Base-by-base conservation (phyloP, 768 basidiomycete species). In the Leccinum subgranulosum region DNA sequence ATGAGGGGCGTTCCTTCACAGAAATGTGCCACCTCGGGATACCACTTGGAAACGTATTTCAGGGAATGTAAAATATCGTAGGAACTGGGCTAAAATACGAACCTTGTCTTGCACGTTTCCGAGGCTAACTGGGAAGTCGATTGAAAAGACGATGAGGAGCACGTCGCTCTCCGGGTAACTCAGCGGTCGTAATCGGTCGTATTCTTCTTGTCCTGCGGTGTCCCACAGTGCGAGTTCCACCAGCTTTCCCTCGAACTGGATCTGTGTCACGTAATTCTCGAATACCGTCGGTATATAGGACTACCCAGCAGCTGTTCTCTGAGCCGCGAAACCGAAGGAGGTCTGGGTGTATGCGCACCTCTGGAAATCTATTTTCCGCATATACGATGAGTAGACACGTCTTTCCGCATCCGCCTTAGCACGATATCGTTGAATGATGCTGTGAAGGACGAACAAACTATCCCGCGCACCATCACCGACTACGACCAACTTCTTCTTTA, bases 221-320 rank as follows among this genome's bases (percentile, higher is more conserved):
- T 98, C 94, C 94, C 96, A 99, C 17, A 99, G 80, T n/a, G 97
- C 96, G 45, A 99, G 83, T 68, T 97, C 93, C 60, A 99, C 86
- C 19, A 90, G 78, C 74, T 94, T 94, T 55, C 88, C 87, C 25
- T 95, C 93, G 66, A 88, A 92, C 50, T 84, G 78, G 36, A 94
- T 88, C 61, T 90, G 86, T 12, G 90, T 92, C 55, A 93, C 90
- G 67, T 94, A 94, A 80, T 93, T 94, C 74, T 95, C 93, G 71
- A 95, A 95, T 10, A 95, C 93, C 21, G 93, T 94, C 29, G 93
- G 94, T 65, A 94, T 87, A 73, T 95, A 94, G 31, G 91, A 85
- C 93, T 96, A 68, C 43, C 46, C 36, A 25, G 39, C 4, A 52
- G 57, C 45, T 55, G 53, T n/a, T 57, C 51, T 53, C 59, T 65